phyloP scores from a whole-genome alignment of 2,329 filamentous ascomycete genomes.

The Drechslerella stenobrocha region DNA sequence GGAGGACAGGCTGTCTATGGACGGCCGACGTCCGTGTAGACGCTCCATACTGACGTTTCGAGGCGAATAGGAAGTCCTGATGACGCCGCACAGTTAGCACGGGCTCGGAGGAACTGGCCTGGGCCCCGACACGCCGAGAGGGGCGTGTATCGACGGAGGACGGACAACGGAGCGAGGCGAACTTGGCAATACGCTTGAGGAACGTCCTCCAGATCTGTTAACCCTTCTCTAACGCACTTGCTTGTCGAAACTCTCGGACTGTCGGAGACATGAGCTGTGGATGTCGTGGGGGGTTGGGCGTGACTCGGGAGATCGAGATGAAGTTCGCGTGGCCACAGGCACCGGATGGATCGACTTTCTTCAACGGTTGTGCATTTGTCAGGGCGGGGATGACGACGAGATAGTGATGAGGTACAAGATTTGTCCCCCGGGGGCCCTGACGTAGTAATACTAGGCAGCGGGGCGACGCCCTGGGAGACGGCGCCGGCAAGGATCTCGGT shows the following conservation, averaged over 20 bases:
- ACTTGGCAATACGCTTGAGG: background rate
- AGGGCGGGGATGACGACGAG: slow-evolving; percentile 1
- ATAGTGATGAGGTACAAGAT: slow-evolving; percentile 5
- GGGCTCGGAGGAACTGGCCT: background rate
- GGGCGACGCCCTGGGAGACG: no score
- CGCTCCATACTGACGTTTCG: slow-evolving; percentile 29
- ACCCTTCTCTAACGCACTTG: slow-evolving; percentile 41
- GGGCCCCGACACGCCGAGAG: background rate
- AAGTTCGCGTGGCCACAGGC: slow-evolving; percentile 7
- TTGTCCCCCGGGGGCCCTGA: slow-evolving; percentile 1
- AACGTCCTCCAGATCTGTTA: slow-evolving; percentile 17
- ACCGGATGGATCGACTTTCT: slow-evolving; percentile 1
- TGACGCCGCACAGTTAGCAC: slow-evolving; percentile 8
- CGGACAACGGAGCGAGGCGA: background rate
- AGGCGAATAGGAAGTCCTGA: background rate
- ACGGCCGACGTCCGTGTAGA: slow-evolving; percentile 29
- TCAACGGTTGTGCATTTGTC: slow-evolving; percentile 21
- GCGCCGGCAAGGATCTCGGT: background rate
- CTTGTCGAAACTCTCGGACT: slow-evolving; percentile 27
- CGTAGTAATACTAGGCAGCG: no score
- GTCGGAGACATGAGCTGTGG: slow-evolving; percentile 40
- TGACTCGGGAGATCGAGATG: slow-evolving; percentile 6
- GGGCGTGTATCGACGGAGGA: slow-evolving; percentile 22
- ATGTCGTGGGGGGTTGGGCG: background rate
- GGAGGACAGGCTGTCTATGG: slow-evolving; percentile 42